Evolutionary conservation across 2,329 filamentous ascomycete species (phyloP).

Genomic region (Diaporthe nobilis): DNA sequence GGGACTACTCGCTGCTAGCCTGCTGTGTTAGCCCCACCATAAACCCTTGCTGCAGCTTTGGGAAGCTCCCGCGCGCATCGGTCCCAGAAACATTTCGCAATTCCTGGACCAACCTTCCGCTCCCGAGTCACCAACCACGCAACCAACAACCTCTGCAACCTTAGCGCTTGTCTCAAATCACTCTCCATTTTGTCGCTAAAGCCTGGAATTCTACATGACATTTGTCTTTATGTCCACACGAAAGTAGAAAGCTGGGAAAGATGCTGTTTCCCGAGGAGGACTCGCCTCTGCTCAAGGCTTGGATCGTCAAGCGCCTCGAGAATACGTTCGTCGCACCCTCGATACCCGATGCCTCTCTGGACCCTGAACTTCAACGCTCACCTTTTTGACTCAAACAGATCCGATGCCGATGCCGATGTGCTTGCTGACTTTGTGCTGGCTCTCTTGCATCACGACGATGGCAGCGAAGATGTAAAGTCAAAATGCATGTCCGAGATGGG

Average conservation of each 20-base stretch:
- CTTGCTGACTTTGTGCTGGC: constrained; percentile 89
- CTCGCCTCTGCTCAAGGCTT: constrained; percentile 76
- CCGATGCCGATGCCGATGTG: constrained; percentile 85
- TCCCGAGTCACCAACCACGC: background rate
- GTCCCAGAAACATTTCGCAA: constrained; percentile 21
- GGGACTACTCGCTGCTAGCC: background rate
- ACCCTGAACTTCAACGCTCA: constrained; percentile 7
- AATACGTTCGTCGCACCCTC: constrained; percentile 71
- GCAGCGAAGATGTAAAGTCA: constrained; percentile 72
- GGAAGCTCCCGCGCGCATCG: constrained; percentile 4
- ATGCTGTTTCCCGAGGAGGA: constrained; percentile 77
- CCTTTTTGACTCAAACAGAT: constrained; percentile 60
- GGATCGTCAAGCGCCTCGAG: constrained; percentile 83
- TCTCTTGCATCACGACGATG: constrained; percentile 78
- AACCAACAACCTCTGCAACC: background rate
- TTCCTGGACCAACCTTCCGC: background rate
- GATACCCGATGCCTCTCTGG: constrained; percentile 9
- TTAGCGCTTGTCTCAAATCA: background rate
- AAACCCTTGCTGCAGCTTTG: constrained; percentile 27
- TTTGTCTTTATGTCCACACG: constrained; percentile 38
- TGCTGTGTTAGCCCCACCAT: constrained; percentile 13
- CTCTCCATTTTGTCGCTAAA: background rate
- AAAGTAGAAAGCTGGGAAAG: constrained; percentile 42
- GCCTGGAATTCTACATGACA: background rate
- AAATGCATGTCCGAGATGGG: constrained; percentile 80